These are phyloP conservation scores for Tricholoma flavovirens DNA, from an alignment of 768 basidiomycete genomes.

Conservation along the genomic window DNA sequence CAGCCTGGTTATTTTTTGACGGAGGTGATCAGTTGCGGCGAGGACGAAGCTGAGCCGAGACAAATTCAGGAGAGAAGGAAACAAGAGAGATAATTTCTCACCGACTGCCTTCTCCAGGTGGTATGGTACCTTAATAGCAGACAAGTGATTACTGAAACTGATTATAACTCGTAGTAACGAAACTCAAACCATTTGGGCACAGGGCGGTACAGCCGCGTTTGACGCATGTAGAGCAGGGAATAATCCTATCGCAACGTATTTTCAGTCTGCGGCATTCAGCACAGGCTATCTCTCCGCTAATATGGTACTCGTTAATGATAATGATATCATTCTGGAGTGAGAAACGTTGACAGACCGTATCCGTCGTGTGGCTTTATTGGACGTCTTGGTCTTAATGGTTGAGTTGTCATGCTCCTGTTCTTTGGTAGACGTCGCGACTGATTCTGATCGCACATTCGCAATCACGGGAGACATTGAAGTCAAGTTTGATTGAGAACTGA, in stretches of 20 bases:
- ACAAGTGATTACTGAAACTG: background rate
- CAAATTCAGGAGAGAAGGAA: background rate
- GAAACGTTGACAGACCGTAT: conserved; percentile 26
- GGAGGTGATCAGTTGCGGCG: conserved; percentile 48
- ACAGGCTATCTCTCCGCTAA: conserved; percentile 38
- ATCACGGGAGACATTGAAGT: background rate
- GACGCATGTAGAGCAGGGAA: conserved; percentile 45
- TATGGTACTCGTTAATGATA: background rate
- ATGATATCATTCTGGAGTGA: background rate
- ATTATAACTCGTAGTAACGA: background rate
- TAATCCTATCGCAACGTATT: conserved; percentile 32
- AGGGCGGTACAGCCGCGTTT: conserved; percentile 46
- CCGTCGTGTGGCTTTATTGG: conserved; percentile 34
- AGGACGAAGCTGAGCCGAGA: conserved; percentile 37
- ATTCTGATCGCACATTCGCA: background rate
- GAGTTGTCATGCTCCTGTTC: background rate
- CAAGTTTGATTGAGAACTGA: background rate
- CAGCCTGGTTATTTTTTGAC: conserved; percentile 38
- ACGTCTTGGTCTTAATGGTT: conserved; percentile 3
- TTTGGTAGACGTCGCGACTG: background rate
- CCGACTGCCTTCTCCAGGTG: conserved; percentile 52
- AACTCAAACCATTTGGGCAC: conserved; percentile 44
- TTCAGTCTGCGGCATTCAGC: conserved; percentile 41
- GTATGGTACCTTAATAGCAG: conserved; percentile 43
- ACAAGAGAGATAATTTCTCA: conserved; percentile 18